Evolutionary conservation across 495 filamentous ascomycete genomes (phyloP).

Genomic region (Extremus antarcticus): DNA sequence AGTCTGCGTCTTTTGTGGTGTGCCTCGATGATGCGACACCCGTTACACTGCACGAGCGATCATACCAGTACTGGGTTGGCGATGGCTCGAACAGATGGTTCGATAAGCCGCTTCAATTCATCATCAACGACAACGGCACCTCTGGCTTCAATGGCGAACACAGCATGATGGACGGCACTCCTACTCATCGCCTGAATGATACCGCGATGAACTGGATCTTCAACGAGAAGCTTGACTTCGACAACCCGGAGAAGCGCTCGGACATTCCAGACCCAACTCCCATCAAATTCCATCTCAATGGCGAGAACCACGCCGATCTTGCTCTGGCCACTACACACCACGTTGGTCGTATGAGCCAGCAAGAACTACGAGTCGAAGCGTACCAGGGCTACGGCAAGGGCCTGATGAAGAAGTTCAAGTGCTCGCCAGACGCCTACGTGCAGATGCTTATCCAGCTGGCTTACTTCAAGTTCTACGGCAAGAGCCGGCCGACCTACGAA

Average conservation of each 20-base stretch:
- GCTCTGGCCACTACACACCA: slow-evolving; percentile 67
- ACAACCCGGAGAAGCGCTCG: slow-evolving; percentile 61
- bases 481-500: slow-evolving; percentile 96
- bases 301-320: slow-evolving; percentile 61
- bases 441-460: slow-evolving; percentile 99
- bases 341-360: slow-evolving; percentile 62
- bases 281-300: slow-evolving; percentile 66
- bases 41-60: slow-evolving; percentile 89
- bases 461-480: slow-evolving; percentile 98
- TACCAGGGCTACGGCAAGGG: slow-evolving; percentile 98
- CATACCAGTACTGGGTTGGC: slow-evolving; percentile 95
- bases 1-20: slow-evolving; percentile 83
- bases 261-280: slow-evolving; percentile 69
- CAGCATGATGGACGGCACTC: slow-evolving; percentile 99
- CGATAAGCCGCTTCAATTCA: slow-evolving; percentile 97
- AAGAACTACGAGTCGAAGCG: slow-evolving; percentile 86
- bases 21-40: slow-evolving; percentile 91
- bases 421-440: slow-evolving; percentile 93
- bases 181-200: slow-evolving; percentile 93
- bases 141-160: slow-evolving; percentile 98
- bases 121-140: slow-evolving; percentile 95
- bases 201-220: slow-evolving; percentile 82
- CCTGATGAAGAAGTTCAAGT: slow-evolving; percentile 98
- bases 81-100: slow-evolving; percentile 94
- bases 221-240: slow-evolving; percentile 81